Evolutionary conservation across 805 yeast genomes (phyloP).

Genomic region (Blastobotrys americana): DNA sequence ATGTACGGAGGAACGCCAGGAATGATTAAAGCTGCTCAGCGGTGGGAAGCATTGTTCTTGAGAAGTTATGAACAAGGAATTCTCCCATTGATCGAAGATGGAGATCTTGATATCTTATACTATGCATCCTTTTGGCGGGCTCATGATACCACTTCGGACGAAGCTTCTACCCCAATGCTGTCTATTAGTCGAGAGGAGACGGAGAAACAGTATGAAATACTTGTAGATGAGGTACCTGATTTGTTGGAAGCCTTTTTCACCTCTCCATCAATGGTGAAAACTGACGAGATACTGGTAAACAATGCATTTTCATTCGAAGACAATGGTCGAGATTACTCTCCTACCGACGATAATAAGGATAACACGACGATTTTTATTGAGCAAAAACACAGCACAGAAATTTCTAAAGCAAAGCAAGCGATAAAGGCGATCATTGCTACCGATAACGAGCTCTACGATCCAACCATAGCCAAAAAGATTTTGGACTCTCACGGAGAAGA

Average conservation of each 20-base stretch:
- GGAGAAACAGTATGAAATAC: constrained; percentile 30
- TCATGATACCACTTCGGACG: constrained; percentile 33
- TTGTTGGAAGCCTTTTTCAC: constrained; percentile 38
- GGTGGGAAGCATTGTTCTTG: constrained; percentile 62
- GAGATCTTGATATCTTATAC: constrained; percentile 41
- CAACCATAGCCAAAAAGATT: constrained; percentile 40
- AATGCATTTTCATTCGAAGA: constrained; percentile 35
- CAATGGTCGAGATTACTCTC: constrained; percentile 7
- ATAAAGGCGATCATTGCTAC: constrained; percentile 51
- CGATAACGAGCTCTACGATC: constrained; percentile 40
- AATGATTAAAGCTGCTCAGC: constrained; percentile 43
- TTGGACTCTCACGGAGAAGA: constrained; percentile 42
- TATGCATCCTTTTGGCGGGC: constrained; percentile 62
- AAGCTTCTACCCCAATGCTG: constrained; percentile 21
- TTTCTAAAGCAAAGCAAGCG: constrained; percentile 15
- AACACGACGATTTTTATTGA: background rate
- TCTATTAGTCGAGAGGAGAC: constrained; percentile 36
- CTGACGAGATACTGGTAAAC: constrained; percentile 46
- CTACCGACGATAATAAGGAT: too few relatives aligned
- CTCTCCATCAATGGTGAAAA: constrained; percentile 61
- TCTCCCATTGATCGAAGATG: constrained; percentile 32
- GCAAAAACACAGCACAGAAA: background rate
- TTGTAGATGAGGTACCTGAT: constrained; percentile 22
- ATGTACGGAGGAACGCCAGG: constrained; percentile 54
- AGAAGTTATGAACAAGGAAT: constrained; percentile 50